Evolutionary conservation across 2,329 filamentous ascomycete species (phyloP).

Genomic region (Stagonosporopsis chrysanthemi): DNA sequence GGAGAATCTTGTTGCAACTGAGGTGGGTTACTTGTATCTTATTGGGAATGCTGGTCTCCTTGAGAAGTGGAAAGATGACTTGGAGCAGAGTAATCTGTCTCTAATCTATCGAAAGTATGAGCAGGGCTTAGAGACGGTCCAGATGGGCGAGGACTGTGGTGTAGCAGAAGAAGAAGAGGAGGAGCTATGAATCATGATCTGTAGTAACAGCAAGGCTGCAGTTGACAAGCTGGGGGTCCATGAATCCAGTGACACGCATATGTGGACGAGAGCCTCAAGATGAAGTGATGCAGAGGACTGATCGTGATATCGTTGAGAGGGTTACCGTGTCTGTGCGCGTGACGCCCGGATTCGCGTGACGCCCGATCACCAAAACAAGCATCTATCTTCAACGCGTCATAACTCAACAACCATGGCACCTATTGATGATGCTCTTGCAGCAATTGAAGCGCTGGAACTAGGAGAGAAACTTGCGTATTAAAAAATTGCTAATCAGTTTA

Average conservation of each 20-base stretch:
- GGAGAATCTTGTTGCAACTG: slow-evolving; percentile 21
- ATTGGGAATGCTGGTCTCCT: slow-evolving; percentile 23
- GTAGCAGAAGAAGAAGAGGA: background rate
- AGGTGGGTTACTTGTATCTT: slow-evolving; percentile 43
- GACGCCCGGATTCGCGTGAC: too few relatives aligned
- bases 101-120: slow-evolving; percentile 23
- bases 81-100: slow-evolving; percentile 25
- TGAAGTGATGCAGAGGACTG: background rate
- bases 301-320: too few relatives aligned
- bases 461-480: too few relatives aligned
- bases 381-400: too few relatives aligned
- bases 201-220: background rate
- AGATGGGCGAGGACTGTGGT: background rate
- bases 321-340: too few relatives aligned
- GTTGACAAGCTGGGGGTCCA: background rate
- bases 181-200: too few relatives aligned
- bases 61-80: slow-evolving; percentile 27
- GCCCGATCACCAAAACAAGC: too few relatives aligned
- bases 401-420: too few relatives aligned
- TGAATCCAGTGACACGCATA: background rate
- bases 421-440: too few relatives aligned
- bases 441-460: too few relatives aligned
- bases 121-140: background rate
- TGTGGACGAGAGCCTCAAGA: too few relatives aligned
- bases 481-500: too few relatives aligned